Base-by-base conservation (phyloP, 208 protist species). In the Leishmania gerbilli region DNA sequence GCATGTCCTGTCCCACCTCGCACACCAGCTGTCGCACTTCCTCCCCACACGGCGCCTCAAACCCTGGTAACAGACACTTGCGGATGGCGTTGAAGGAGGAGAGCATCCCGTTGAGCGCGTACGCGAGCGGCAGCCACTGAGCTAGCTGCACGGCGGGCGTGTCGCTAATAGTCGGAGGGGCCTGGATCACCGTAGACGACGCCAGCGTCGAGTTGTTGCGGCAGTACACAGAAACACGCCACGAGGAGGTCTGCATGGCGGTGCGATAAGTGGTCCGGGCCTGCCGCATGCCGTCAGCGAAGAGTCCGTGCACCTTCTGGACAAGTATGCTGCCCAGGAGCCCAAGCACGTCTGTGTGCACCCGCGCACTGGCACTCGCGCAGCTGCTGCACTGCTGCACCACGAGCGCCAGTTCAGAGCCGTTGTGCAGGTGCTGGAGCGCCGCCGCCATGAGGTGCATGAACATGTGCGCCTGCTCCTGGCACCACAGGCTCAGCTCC, bases 71-170 rank as follows among this genome's bases (percentile, higher is more conserved):
- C 19, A 95, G 62, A 75, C 91, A 94, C 82, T 93, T 93, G 65
- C 91, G 91, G 37, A 96, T 88, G 37, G 85, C 74, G 81, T 97
- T 97, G 80, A 95, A 93, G 71, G 91, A 89, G 42, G 88, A 80
- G 31, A 96, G 85, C 24, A 91, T 60, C 49, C 94, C 94, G 79
- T 97, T 97, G 34, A 97, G 74, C 11, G 92, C 92, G 81, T 96
- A 96, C 21, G 94, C 91, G 42, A 97, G 87, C 47, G 94, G 94
- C 37, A 94, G 85, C 88, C 88, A 95, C 74, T 93, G 85, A 62
- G 89, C 64, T 65, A 97, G 90, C 71, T 79, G 74, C 62, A 86
- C 72, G 31, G 87, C 81, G 40, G 85, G 84, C 15, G 87, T 79
- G 71, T 75, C 51, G 56, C 51, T 45, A 21, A 81, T 64, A 45